Evolutionary conservation across 1,139 yeast genomes (phyloP).

Genomic region (Geotrichum reessii): DNA sequence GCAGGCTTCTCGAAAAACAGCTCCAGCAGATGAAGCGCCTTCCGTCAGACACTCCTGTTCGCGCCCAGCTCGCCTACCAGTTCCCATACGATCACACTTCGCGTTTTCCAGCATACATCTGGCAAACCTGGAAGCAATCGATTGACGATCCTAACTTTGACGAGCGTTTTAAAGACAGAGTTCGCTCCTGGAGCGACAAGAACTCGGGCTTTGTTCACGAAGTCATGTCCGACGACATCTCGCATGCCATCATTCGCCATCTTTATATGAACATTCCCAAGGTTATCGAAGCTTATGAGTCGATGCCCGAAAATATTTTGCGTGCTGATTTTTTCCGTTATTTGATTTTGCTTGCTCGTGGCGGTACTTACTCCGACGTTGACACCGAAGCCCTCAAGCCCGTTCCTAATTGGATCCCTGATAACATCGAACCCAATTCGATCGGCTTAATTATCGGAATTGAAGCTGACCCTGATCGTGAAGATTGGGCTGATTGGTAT

Average conservation of each 20-base stretch:
- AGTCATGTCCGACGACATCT: conserved; percentile 64
- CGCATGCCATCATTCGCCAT: conserved; percentile 56
- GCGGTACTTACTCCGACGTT: conserved; percentile 88
- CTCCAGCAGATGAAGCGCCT: conserved; percentile 55
- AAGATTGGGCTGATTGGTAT: conserved; percentile 69
- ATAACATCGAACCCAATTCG: conserved; percentile 37
- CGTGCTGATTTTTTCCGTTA: conserved; percentile 91
- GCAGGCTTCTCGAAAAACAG: conserved; percentile 48
- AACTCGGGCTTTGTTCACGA: conserved; percentile 66
- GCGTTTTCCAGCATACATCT: conserved; percentile 62
- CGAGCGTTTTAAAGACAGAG: conserved; percentile 49
- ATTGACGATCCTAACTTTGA: conserved; percentile 41
- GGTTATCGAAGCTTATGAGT: conserved; percentile 66
- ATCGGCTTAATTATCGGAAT: conserved; percentile 76
- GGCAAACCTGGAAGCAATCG: conserved; percentile 94
- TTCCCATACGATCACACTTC: conserved; percentile 66
- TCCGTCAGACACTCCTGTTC: conserved; percentile 45
- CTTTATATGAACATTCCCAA: conserved; percentile 70
- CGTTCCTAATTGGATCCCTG: conserved; percentile 56
- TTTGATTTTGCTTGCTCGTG: conserved; percentile 75
- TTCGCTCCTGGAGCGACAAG: conserved; percentile 51
- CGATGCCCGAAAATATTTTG: conserved; percentile 71
- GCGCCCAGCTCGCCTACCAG: conserved; percentile 47
- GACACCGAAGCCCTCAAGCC: conserved; percentile 68
- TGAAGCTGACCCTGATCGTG: conserved; percentile 82